These are phyloP conservation scores for Arthrobotrys sphaeroides DNA, from an alignment of 2,329 filamentous ascomycete species.

Conservation along the genomic window DNA sequence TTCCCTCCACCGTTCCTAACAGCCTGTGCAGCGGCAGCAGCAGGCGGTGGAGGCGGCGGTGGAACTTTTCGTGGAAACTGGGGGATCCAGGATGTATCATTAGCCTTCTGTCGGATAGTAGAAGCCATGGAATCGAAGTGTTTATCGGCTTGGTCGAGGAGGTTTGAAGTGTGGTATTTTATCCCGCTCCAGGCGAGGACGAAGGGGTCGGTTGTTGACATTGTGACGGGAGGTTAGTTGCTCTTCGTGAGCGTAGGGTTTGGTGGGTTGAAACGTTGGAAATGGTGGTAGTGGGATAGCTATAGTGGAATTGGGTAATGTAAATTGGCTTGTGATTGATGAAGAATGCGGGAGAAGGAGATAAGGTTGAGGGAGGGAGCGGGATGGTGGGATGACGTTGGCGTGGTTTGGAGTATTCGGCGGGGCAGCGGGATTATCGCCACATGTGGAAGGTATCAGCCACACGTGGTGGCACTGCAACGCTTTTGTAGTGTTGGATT, in stretches of 20 bases:
- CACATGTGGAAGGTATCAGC: not conserved
- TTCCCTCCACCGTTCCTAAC: not conserved
- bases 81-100: constrained; percentile 41
- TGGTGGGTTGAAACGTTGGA: too few species aligned
- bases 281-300: too few species aligned
- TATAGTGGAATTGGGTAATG: too few species aligned
- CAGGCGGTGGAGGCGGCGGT: constrained; percentile 23
- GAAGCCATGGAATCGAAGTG: constrained; percentile 46
- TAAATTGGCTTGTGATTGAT: not conserved
- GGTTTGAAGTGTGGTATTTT: constrained; percentile 26
- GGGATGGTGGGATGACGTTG: constrained; percentile 35
- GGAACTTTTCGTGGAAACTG: not conserved
- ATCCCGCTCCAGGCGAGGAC: constrained; percentile 48
- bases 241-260: not conserved
- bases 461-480: too few species aligned
- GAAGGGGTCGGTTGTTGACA: constrained; percentile 52
- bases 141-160: constrained; percentile 50
- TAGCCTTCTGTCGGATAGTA: constrained; percentile 22
- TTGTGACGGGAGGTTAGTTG: not conserved
- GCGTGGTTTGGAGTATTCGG: constrained; percentile 16
- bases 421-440: constrained; percentile 1
- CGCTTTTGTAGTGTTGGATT: too few species aligned
- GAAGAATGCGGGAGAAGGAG: not conserved
- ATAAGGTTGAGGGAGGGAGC: not conserved
- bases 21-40: not conserved